Evolutionary conservation across 2,329 filamentous ascomycete species (phyloP).

Genomic region (Verticillium isaacii): DNA sequence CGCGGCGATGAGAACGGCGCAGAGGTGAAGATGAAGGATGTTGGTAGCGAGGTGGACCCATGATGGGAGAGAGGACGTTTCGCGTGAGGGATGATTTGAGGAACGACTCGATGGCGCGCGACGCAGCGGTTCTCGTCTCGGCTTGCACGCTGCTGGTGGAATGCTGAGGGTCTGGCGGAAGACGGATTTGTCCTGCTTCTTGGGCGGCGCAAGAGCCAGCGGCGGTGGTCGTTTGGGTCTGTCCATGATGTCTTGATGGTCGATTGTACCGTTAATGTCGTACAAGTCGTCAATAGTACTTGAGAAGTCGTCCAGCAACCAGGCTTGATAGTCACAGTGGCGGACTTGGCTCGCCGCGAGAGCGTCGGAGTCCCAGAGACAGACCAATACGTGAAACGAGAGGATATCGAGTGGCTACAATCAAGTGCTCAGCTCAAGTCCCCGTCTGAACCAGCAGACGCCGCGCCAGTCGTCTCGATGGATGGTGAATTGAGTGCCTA

Average conservation of each 20-base stretch:
- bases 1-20: slow-evolving; percentile 24
- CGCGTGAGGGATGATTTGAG: not conserved
- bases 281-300: not conserved
- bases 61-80: not conserved
- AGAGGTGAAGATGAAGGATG: slow-evolving; percentile 23
- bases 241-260: slow-evolving; percentile 18
- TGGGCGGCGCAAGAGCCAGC: slow-evolving; percentile 23
- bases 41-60: slow-evolving; percentile 22
- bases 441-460: not conserved
- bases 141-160: slow-evolving; percentile 3
- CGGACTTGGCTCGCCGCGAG: not conserved
- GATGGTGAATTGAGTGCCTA: not conserved
- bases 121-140: slow-evolving; percentile 4
- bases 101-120: slow-evolving; percentile 3
- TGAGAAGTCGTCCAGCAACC: not conserved
- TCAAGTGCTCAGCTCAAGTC: not conserved
- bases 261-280: not conserved
- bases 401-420: not conserved
- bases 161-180: not conserved
- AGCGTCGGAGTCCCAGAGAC: not conserved
- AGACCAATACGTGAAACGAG: not conserved
- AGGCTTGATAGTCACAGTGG: not conserved
- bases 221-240: slow-evolving; percentile 24
- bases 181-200: not conserved
- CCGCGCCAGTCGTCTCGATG: not conserved